Base-by-base conservation (phyloP, 805 yeast genomes). In the Tetrapisispora pingtungensis region DNA sequence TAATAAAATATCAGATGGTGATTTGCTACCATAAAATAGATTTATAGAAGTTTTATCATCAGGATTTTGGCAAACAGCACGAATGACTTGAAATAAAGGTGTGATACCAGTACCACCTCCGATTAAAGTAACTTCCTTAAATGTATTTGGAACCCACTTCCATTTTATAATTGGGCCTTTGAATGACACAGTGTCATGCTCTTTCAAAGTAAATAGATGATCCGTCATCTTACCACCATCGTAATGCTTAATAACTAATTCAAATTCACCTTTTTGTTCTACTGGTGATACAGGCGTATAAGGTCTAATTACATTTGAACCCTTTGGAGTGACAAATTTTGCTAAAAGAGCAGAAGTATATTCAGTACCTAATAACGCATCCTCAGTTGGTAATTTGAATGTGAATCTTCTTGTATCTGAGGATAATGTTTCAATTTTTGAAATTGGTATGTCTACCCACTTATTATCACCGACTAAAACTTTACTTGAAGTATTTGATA, bases 41-140 rank as follows among this genome's bases (percentile, higher is more conserved):
- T 80, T 74, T 51, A 93, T 80, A 74, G 87, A 82, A 59, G 98
- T 93, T 1, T 43, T 43, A 70, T 93, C 97, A 38, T 68, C 70
- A 45, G 95, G 89, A 73, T 89, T 78, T 62, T 74, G 72, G 59
- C 84, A 73, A 62, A 90, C 76, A 63, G 78, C 80, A 58, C 78
- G 82, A 50, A 86, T 65, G 64, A 93, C 69, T 73, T 93, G 98
- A 74, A 75, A 89, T 67, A 93, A 74, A 48, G 98, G 98, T 40
- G 97, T 86, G 65, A 93, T 89, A 68, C 97, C 97, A 42, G 95
- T 75, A 62, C 98, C 98, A 60, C 95, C 98, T 57, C 96, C 97
- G 55, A 93, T 72, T 62, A 93, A 75, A 46, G 82, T 78, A 62
- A 93, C 78, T 52, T 78, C 71, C 58, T 84, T 77, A 72, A 77